Conservation (phyloP, 2,329 filamentous ascomycete genomes). For the Graphilbum fragrans region DNA sequence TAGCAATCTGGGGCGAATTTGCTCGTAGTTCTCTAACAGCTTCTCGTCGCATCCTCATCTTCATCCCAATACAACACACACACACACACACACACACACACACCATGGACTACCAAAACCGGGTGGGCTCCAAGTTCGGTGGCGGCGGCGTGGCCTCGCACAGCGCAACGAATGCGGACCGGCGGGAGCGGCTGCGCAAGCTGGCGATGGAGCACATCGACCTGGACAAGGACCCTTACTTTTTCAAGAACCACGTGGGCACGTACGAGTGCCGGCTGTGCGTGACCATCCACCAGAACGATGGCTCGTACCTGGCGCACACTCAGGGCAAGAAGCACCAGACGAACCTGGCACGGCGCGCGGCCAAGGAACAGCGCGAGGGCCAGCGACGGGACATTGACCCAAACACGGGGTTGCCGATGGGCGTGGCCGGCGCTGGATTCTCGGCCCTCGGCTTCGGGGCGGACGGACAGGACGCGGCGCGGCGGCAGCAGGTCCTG, state of each 20-base stretch:
- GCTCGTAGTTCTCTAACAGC: no score
- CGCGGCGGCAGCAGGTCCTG: conserved; percentile 77
- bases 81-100: background rate
- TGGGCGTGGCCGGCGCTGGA: conserved; percentile 65
- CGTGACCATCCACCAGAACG: conserved; percentile 95
- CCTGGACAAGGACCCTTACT: conserved; percentile 98
- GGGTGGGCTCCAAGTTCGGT: conserved; percentile 93
- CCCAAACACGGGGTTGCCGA: conserved; percentile 55
- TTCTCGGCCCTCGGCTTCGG: conserved; percentile 42
- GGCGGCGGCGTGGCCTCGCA: conserved; percentile 92
- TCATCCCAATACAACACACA: background rate
- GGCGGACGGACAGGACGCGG: background rate
- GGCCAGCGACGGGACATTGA: conserved; percentile 59
- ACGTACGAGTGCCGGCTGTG: conserved; percentile 97
- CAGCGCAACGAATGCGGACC: conserved; percentile 89
- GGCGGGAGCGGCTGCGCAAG: conserved; percentile 91
- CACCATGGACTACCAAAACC: conserved; percentile 69
- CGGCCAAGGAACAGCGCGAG: conserved; percentile 89
- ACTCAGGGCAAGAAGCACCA: conserved; percentile 98
- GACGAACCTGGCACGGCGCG: conserved; percentile 90
- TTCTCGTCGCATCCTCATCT: background rate
- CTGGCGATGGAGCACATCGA: conserved; percentile 98
- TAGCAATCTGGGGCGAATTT: no score
- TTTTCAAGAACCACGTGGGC: conserved; percentile 99
- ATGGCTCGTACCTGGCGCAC: conserved; percentile 96